phyloP scores from a whole-genome alignment of 306 rosid species.

The Rosa rugosa region DNA sequence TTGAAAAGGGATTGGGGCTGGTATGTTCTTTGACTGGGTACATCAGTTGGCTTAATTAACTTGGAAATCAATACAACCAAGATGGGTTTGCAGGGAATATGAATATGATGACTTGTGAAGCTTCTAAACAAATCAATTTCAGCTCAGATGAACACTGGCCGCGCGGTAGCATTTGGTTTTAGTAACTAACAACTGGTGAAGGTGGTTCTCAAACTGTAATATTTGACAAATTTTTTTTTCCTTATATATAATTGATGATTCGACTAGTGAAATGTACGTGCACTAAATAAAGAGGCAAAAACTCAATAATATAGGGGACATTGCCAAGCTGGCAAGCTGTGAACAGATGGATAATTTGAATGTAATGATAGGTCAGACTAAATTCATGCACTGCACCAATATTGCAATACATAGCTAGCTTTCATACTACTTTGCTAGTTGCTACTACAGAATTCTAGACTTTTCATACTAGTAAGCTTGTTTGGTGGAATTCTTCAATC shows the following conservation, averaged over 20 bases:
- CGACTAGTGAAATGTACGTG: neutral
- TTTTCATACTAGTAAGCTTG: neutral
- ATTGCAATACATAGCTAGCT: neutral
- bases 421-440: neutral
- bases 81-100: neutral
- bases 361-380: neutral
- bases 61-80: neutral
- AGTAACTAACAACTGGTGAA: neutral
- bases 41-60: neutral
- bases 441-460: neutral
- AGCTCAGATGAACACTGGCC: neutral
- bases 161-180: neutral
- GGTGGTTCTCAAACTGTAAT: neutral
- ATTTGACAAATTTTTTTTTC: neutral
- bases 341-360: neutral
- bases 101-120: neutral
- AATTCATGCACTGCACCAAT: neutral
- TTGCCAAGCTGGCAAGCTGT: slow-evolving; percentile 3
- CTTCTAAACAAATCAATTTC: neutral
- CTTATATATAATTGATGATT: neutral
- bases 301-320: neutral
- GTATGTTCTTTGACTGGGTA: neutral
- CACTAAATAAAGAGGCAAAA: neutral
- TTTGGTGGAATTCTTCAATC: neutral
- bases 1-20: neutral